These are phyloP conservation scores for Diaporthe sp. DNA, from an alignment of 2,329 filamentous ascomycete species.

Conservation along the genomic window DNA sequence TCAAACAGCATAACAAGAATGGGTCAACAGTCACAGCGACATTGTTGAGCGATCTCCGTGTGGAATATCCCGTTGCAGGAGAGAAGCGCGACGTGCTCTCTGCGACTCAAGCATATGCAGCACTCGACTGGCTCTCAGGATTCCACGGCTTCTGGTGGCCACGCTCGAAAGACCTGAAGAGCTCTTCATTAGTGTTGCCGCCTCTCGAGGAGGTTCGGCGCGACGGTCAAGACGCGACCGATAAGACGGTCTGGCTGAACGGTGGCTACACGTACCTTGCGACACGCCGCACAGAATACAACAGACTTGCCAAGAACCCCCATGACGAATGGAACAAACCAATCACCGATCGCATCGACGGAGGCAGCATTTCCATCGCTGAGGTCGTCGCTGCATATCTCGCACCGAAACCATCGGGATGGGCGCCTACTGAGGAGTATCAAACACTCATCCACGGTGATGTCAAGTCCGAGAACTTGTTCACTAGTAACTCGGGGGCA, in stretches of 20 bases:
- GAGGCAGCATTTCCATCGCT: slow-evolving; percentile 48
- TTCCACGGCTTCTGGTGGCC: slow-evolving; percentile 72
- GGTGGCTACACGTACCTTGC: slow-evolving; percentile 79
- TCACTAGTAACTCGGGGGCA: slow-evolving; percentile 64
- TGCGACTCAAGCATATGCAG: slow-evolving; percentile 62
- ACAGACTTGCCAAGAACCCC: slow-evolving; percentile 54
- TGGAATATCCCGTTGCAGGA: slow-evolving; percentile 68
- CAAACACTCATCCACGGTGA: slow-evolving; percentile 77
- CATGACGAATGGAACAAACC: slow-evolving; percentile 67
- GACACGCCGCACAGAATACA: slow-evolving; percentile 71
- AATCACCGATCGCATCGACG: slow-evolving; percentile 57
- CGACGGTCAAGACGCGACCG: slow-evolving; percentile 36
- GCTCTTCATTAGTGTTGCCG: slow-evolving; percentile 59
- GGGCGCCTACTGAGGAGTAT: slow-evolving; percentile 50
- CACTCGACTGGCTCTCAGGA: slow-evolving; percentile 72
- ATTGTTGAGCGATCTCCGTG: slow-evolving; percentile 69
- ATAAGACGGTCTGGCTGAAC: slow-evolving; percentile 69
- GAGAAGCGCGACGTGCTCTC: slow-evolving; percentile 66
- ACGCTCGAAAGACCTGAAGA: slow-evolving; percentile 48
- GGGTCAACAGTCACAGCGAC: slow-evolving; percentile 61
- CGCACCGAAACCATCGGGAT: slow-evolving; percentile 53
- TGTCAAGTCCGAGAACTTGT: slow-evolving; percentile 79
- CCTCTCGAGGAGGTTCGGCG: slow-evolving; percentile 65
- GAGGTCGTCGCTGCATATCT: slow-evolving; percentile 68
- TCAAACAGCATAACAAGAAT: slow-evolving; percentile 47